phyloP scores from a whole-genome alignment of 768 basidiomycete genomes.

The Kwoniella dendrophila region DNA sequence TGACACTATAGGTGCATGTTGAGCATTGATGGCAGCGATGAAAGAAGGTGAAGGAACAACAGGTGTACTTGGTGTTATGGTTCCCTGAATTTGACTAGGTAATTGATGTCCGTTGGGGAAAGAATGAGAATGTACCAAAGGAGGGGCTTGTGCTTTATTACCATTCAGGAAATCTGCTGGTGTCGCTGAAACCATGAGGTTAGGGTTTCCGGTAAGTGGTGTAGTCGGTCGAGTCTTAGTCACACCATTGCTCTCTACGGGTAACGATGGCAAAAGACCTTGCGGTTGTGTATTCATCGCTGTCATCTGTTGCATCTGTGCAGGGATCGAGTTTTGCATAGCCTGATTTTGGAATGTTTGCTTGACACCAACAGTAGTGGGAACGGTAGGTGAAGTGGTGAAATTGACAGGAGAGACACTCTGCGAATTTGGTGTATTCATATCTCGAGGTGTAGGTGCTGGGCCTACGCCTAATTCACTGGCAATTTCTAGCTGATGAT shows the following conservation, averaged over 20 bases:
- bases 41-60: slow-evolving; percentile 37
- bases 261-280: slow-evolving; percentile 30
- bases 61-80: slow-evolving; percentile 36
- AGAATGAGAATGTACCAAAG: slow-evolving; percentile 55
- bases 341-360: slow-evolving; percentile 3
- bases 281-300: slow-evolving; percentile 12
- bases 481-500: slow-evolving; percentile 49
- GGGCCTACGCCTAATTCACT: slow-evolving; percentile 45
- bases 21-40: slow-evolving; percentile 33
- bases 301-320: slow-evolving; percentile 1
- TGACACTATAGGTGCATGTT: slow-evolving; percentile 46
- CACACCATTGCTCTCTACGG: slow-evolving; percentile 26
- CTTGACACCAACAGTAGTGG: not conserved
- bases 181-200: slow-evolving; percentile 5
- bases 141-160: slow-evolving; percentile 36
- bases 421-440: slow-evolving; percentile 27
- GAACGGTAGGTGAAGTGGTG: slow-evolving; percentile 15
- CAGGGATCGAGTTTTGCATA: not conserved
- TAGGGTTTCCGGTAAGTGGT: slow-evolving; percentile 18
- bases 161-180: not conserved
- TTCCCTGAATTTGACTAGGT: slow-evolving; percentile 43
- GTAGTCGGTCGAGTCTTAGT: slow-evolving; percentile 2
- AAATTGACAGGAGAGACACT: slow-evolving; percentile 33
- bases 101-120: slow-evolving; percentile 54
- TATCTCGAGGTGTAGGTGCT: slow-evolving; percentile 33